Conservation (phyloP, 2,329 filamentous ascomycete genomes). For the Dactylellina haptotyla region DNA sequence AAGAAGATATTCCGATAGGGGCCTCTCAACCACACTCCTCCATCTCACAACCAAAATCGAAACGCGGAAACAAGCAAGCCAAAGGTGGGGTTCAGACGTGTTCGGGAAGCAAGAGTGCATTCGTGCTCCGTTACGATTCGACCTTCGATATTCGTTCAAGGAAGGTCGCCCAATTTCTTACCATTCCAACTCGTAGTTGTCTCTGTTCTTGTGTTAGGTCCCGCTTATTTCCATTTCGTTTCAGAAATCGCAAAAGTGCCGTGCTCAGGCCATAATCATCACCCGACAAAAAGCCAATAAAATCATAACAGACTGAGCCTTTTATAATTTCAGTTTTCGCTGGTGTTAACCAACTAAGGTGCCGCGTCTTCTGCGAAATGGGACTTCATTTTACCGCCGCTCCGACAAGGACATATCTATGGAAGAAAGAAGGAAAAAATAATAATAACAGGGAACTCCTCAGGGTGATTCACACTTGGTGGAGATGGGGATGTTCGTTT, state of each 20-base stretch:
- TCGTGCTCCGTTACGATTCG: neutral
- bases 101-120: neutral
- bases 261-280: constrained; percentile 8
- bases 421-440: neutral
- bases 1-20: constrained; percentile 31
- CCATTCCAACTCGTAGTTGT: neutral
- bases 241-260: neutral
- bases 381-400: constrained; percentile 26
- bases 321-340: too few species aligned
- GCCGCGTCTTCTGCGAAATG: neutral
- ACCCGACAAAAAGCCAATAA: neutral
- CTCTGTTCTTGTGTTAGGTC: neutral
- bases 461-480: neutral
- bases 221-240: neutral
- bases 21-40: neutral
- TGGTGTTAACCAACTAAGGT: neutral
- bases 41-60: neutral
- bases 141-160: constrained; percentile 4
- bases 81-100: constrained; percentile 3
- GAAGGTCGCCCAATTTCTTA: constrained; percentile 3
- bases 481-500: neutral
- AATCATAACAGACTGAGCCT: neutral
- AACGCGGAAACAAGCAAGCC: neutral
- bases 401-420: constrained; percentile 29
- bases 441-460: neutral